Conservation (phyloP, 2,329 filamentous ascomycete genomes). For the Aciculosporium take region DNA sequence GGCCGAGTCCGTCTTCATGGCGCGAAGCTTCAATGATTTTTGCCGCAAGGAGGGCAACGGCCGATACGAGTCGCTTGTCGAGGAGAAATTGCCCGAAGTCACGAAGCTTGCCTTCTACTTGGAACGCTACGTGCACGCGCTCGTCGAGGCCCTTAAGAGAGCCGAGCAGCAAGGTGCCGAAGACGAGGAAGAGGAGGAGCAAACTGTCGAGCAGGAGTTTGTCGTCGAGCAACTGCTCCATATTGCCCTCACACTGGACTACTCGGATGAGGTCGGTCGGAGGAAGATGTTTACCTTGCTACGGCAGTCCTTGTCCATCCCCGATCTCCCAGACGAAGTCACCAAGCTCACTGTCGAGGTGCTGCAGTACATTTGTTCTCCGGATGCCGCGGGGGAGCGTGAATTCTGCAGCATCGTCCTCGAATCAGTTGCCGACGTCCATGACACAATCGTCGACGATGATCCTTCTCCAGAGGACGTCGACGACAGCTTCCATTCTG, state of each 20-base stretch:
- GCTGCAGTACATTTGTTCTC: slow-evolving; percentile 69
- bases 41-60: slow-evolving; percentile 62
- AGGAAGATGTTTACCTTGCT: slow-evolving; percentile 91
- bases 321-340: slow-evolving; percentile 80
- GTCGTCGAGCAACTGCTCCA: slow-evolving; percentile 90
- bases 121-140: slow-evolving; percentile 59
- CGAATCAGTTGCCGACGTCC: slow-evolving; percentile 90
- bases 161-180: slow-evolving; percentile 40
- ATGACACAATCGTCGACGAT: slow-evolving; percentile 78
- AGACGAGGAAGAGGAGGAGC: slow-evolving; percentile 52
- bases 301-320: slow-evolving; percentile 69
- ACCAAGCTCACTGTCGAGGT: slow-evolving; percentile 79
- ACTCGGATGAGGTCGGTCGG: slow-evolving; percentile 91
- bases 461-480: slow-evolving; percentile 44
- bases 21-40: slow-evolving; percentile 86
- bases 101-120: slow-evolving; percentile 81
- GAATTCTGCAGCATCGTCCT: slow-evolving; percentile 78
- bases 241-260: slow-evolving; percentile 83
- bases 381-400: slow-evolving; percentile 56
- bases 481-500: slow-evolving; percentile 78
- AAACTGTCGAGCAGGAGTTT: slow-evolving; percentile 83
- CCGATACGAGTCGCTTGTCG: slow-evolving; percentile 60
- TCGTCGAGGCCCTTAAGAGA: slow-evolving; percentile 50
- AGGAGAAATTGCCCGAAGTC: slow-evolving; percentile 91
- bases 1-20: slow-evolving; percentile 79